A percentile compares a stretch with the other conserved stretches of the same genome.
Evolutionary conservation across 352 stramenopile genomes (phyloP).

Genomic region (Globisporangium acanthophoron): DNA sequence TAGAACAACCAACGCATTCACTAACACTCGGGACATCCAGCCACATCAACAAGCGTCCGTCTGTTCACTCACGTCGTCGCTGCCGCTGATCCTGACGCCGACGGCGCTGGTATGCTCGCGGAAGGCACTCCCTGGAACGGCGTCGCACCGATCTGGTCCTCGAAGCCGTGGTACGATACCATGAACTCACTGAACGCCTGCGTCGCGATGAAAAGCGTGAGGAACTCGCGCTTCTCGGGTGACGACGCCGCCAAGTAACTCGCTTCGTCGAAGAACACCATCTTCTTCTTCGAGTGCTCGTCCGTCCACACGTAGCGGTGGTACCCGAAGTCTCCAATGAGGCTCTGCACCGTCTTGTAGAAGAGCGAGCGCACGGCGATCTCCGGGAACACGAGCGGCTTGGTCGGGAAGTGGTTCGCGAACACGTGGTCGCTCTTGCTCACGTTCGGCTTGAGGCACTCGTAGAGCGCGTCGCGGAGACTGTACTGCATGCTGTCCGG

Average conservation of each 20-base stretch:
- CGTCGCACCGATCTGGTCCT: constrained; percentile 34
- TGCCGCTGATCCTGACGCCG: background rate
- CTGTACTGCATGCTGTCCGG: constrained; percentile 38
- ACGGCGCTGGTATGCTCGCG: background rate
- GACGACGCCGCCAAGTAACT: constrained; percentile 76
- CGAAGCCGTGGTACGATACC: constrained; percentile 78
- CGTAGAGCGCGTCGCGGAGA: constrained; percentile 48
- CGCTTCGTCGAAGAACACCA: constrained; percentile 82
- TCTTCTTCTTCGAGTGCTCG: constrained; percentile 74
- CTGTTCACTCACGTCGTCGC: background rate
- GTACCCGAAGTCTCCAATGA: constrained; percentile 83
- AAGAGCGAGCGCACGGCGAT: constrained; percentile 66
- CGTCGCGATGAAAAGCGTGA: constrained; percentile 79
- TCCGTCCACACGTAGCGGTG: constrained; percentile 83
- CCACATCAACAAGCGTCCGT: background rate
- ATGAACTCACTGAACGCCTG: constrained; percentile 85
- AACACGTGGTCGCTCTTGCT: constrained; percentile 71
- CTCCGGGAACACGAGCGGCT: constrained; percentile 69
- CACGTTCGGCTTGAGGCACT: constrained; percentile 67
- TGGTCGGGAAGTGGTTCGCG: constrained; percentile 57
- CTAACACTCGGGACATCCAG: background rate
- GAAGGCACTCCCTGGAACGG: constrained; percentile 5
- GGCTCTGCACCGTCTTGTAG: constrained; percentile 46
- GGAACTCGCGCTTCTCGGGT: constrained; percentile 73
- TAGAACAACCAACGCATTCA: background rate